phyloP scores from a whole-genome alignment of 768 basidiomycete genomes.

The Cystofilobasidium bisporidii region DNA sequence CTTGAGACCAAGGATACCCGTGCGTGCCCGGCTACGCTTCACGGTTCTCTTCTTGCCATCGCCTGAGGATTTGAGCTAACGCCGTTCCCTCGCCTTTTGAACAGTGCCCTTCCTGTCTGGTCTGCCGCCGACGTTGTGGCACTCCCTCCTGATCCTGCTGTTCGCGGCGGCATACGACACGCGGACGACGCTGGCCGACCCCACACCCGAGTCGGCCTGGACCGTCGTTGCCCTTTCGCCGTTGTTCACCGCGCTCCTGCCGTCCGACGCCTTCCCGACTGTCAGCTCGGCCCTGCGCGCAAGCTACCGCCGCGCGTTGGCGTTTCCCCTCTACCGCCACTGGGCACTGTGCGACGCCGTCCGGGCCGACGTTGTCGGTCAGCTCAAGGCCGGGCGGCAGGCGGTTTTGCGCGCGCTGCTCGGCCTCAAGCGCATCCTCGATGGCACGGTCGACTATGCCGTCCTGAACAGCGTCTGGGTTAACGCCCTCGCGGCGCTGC shows the following conservation, averaged over 20 bases:
- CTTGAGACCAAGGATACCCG: constrained; percentile 41
- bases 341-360: constrained; percentile 64
- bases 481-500: constrained; percentile 60
- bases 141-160: constrained; percentile 59
- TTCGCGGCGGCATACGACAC: constrained; percentile 75
- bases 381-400: constrained; percentile 56
- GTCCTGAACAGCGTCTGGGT: constrained; percentile 81
- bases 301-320: constrained; percentile 63
- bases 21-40: not conserved
- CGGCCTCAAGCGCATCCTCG: constrained; percentile 62
- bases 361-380: constrained; percentile 51
- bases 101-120: constrained; percentile 24
- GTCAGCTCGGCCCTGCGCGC: constrained; percentile 49
- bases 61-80: no score
- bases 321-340: constrained; percentile 71
- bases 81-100: no score
- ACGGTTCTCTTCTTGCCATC: no score
- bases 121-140: constrained; percentile 57
- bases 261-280: constrained; percentile 52
- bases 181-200: constrained; percentile 64
- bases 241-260: constrained; percentile 70
- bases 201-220: constrained; percentile 84
- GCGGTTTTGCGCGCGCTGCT: constrained; percentile 57
- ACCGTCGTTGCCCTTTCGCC: constrained; percentile 64
- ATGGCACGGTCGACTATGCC: constrained; percentile 76